phyloP scores from a whole-genome alignment of 306 rosid genomes.

The Casuarina equisetifolia region DNA sequence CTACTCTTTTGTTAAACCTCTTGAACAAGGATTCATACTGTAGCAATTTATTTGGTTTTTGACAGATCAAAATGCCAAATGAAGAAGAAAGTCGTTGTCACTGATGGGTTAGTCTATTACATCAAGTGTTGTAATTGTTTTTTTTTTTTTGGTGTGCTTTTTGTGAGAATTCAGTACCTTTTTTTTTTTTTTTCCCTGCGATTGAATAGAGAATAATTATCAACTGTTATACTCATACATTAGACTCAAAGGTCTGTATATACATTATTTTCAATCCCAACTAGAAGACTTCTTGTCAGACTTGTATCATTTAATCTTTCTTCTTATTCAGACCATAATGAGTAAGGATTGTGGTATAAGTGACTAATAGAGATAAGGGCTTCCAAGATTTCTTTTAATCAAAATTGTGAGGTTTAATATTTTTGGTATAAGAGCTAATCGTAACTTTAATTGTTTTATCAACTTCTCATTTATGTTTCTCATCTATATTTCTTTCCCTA shows the following conservation, averaged over 20 bases:
- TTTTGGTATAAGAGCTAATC: too few relatives aligned
- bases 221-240: background rate
- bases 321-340: background rate
- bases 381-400: background rate
- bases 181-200: background rate
- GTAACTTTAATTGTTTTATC: too few relatives aligned
- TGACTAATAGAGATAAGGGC: background rate
- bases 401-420: too few relatives aligned
- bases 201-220: background rate
- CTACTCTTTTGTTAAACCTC: background rate
- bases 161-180: background rate
- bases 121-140: background rate
- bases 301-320: background rate
- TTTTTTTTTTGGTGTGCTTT: conserved; percentile 10
- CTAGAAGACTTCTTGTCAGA: background rate
- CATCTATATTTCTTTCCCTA: background rate
- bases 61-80: conserved; percentile 70
- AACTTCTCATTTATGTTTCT: background rate
- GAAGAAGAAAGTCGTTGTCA: conserved; percentile 83
- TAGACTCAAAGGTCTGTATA: background rate
- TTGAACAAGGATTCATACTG: conserved; percentile 13
- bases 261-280: background rate
- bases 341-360: background rate
- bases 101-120: conserved; percentile 67
- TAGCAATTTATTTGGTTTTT: conserved; percentile 26